A percentile compares a stretch with the other conserved stretches of the same genome.
phyloP scores from a whole-genome alignment of 257 asterid species.

The Parsonsia alboflavescens region DNA sequence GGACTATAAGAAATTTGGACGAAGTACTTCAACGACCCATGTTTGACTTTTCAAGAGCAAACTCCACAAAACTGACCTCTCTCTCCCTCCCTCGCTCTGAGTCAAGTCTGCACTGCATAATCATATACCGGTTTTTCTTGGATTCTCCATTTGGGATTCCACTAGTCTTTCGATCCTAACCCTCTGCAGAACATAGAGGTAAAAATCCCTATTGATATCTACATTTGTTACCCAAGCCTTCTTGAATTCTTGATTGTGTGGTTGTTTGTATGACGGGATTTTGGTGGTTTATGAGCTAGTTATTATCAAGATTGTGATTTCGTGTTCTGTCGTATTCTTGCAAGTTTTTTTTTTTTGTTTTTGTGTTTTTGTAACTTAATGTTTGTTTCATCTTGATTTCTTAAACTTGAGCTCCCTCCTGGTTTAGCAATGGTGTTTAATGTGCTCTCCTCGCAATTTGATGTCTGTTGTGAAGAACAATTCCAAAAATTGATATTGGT shows the following conservation, averaged over 20 bases:
- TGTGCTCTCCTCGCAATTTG: background rate
- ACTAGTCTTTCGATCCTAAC: background rate
- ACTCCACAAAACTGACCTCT: background rate
- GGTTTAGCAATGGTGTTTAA: background rate
- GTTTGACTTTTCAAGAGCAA: conserved; percentile 6
- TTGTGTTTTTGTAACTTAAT: background rate
- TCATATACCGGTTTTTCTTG: conserved; percentile 4
- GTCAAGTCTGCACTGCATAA: conserved; percentile 1
- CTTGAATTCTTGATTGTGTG: background rate
- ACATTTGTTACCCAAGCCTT: background rate
- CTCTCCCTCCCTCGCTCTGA: background rate
- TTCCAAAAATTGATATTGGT: background rate
- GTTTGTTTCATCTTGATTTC: background rate
- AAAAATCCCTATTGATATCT: background rate
- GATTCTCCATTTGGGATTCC: background rate
- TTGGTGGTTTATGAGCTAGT: background rate
- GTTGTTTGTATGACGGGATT: background rate
- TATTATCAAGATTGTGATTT: background rate
- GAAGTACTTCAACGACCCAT: conserved; percentile 4
- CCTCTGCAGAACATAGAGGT: conserved; percentile 1
- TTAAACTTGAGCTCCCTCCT: background rate
- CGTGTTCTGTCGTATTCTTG: background rate
- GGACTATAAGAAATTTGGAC: background rate
- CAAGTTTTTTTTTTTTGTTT: no score
- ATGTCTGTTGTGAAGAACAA: background rate